A percentile compares a stretch with the other conserved stretches of the same genome.
These are phyloP conservation scores for Candida caryicola DNA, from an alignment of 805 yeast species.

Conservation along the genomic window DNA sequence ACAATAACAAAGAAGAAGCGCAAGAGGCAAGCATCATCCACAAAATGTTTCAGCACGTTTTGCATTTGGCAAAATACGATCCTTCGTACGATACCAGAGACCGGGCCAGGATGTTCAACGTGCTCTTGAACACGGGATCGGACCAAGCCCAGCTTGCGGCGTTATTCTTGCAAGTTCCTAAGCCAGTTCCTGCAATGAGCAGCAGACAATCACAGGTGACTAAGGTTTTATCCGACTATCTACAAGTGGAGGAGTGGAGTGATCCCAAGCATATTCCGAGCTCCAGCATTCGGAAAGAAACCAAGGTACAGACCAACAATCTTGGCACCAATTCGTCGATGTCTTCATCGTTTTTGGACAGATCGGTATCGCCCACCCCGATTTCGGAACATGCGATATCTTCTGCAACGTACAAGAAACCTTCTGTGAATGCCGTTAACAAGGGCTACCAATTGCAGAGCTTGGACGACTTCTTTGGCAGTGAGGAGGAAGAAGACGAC, in stretches of 20 bases:
- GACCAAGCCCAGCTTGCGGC: slow-evolving; percentile 58
- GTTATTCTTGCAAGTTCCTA: slow-evolving; percentile 72
- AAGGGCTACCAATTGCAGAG: slow-evolving; percentile 64
- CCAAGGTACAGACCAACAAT: slow-evolving; percentile 10
- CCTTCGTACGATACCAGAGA: slow-evolving; percentile 76
- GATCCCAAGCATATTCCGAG: slow-evolving; percentile 28
- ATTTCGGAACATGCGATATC: slow-evolving; percentile 23
- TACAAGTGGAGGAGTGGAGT: slow-evolving; percentile 47
- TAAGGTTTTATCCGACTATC: slow-evolving; percentile 13
- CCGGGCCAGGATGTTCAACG: slow-evolving; percentile 69
- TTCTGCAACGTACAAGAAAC: slow-evolving; percentile 13
- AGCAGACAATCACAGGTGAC: slow-evolving; percentile 1
- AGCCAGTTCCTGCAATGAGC: slow-evolving; percentile 51
- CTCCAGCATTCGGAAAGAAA: slow-evolving; percentile 29
- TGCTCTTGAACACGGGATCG: slow-evolving; percentile 49
- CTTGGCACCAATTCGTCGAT: slow-evolving; percentile 11
- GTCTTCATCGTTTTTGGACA: slow-evolving; percentile 2
- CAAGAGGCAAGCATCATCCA: slow-evolving; percentile 17
- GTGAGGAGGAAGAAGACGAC: slow-evolving; percentile 17
- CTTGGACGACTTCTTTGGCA: slow-evolving; percentile 79
- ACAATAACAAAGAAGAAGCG: background rate
- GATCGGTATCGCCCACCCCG: slow-evolving; percentile 19
- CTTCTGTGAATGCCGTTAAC: slow-evolving; percentile 9
- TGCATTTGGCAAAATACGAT: slow-evolving; percentile 73
- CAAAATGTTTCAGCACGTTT: slow-evolving; percentile 57